Evolutionary conservation across 805 yeast species (phyloP).

Genomic region (Ogataea thermomethanolica): DNA sequence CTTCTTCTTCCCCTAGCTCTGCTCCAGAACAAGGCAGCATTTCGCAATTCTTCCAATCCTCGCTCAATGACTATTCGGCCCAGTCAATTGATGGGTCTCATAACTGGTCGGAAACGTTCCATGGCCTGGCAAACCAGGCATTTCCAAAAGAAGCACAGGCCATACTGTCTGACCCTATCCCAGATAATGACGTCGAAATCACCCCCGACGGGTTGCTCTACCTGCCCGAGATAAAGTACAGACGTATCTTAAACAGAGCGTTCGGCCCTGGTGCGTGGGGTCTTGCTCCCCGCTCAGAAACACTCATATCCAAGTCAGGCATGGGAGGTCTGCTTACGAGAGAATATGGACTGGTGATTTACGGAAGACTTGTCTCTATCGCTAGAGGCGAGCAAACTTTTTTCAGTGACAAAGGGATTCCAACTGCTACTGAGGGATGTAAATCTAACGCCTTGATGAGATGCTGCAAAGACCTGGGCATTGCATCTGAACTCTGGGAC

Average conservation of each 20-base stretch:
- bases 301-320: conserved; percentile 58
- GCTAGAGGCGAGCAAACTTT: conserved; percentile 96
- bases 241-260: conserved; percentile 82
- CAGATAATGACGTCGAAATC: conserved; percentile 76
- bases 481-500: conserved; percentile 97
- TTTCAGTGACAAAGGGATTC: conserved; percentile 78
- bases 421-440: conserved; percentile 97
- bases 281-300: conserved; percentile 86
- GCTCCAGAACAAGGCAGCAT: conserved; percentile 13
- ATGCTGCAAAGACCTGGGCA: conserved; percentile 95
- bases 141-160: conserved; percentile 60
- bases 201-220: conserved; percentile 93
- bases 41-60: conserved; percentile 16
- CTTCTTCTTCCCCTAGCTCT: conserved; percentile 6
- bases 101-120: conserved; percentile 86
- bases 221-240: conserved; percentile 91
- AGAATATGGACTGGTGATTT: conserved; percentile 84
- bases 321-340: conserved; percentile 58
- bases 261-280: conserved; percentile 99
- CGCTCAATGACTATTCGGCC: conserved; percentile 26
- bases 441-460: conserved; percentile 96
- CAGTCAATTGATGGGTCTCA: conserved; percentile 26
- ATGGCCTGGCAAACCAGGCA: conserved; percentile 79
- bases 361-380: conserved; percentile 83
- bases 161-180: conserved; percentile 60